Conservation (phyloP, 306 rosid genomes). For the Trifolium repens region DNA sequence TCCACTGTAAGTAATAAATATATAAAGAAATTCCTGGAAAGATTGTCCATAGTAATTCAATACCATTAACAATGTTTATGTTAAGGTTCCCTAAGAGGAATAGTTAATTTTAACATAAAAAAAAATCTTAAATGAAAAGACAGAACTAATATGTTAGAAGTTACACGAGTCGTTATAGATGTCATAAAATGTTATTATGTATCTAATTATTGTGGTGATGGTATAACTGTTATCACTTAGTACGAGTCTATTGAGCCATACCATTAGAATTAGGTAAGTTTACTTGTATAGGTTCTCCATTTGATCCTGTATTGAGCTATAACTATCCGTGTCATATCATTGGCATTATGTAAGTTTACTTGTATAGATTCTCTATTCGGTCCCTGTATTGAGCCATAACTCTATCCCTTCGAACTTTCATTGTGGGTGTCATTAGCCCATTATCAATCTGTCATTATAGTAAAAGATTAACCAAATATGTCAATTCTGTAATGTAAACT, state of each 20-base stretch:
- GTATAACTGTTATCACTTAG: slow-evolving; percentile 3
- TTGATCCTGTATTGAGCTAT: slow-evolving; percentile 59
- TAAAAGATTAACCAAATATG: slow-evolving; percentile 33
- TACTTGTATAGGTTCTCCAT: slow-evolving; percentile 69
- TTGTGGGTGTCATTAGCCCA: slow-evolving; percentile 89
- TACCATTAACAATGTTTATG: neutral
- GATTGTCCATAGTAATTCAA: neutral
- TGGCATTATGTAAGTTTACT: slow-evolving; percentile 38
- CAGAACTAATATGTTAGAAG: neutral
- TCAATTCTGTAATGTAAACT: slow-evolving; percentile 9
- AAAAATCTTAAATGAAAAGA: neutral
- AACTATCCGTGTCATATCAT: slow-evolving; percentile 32
- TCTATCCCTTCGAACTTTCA: slow-evolving; percentile 86
- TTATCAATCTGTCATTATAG: slow-evolving; percentile 71
- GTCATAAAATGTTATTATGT: slow-evolving; percentile 1
- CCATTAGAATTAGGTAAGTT: slow-evolving; percentile 1
- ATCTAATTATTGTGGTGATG: neutral
- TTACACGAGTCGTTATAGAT: neutral
- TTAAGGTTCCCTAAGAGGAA: neutral
- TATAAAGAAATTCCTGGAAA: neutral
- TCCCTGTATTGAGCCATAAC: slow-evolving; percentile 63
- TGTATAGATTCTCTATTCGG: slow-evolving; percentile 73
- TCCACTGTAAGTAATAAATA: neutral
- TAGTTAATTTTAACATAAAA: neutral
- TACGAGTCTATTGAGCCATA: neutral